Conservation (phyloP, 495 filamentous ascomycete genomes). For the Xylaria cubensis region DNA sequence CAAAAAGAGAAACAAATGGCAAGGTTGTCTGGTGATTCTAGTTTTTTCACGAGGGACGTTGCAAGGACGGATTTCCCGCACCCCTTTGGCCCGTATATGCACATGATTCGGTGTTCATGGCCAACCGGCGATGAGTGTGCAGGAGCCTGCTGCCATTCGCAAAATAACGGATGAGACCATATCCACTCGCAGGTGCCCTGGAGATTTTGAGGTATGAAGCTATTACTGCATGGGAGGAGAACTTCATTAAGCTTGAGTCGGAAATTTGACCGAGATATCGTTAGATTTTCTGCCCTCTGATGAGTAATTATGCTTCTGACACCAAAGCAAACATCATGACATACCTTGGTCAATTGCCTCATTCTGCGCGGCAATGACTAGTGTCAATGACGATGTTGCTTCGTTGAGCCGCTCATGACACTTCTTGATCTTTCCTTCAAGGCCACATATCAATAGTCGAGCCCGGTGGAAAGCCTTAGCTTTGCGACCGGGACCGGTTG, state of each 20-base stretch:
- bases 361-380: constrained; percentile 16
- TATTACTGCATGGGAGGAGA: constrained; percentile 14
- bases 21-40: constrained; percentile 8
- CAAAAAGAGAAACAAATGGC: constrained; percentile 22
- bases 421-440: constrained; percentile 17
- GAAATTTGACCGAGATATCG: constrained; percentile 10
- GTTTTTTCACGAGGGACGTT: constrained; percentile 15
- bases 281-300: constrained; percentile 15
- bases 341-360: constrained; percentile 12
- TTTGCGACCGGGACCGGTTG: background rate
- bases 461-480: background rate
- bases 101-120: constrained; percentile 14
- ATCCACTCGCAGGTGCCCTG: constrained; percentile 26
- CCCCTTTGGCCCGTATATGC: constrained; percentile 26
- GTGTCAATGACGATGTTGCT: constrained; percentile 11
- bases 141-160: constrained; percentile 9
- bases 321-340: background rate
- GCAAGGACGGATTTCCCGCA: constrained; percentile 27
- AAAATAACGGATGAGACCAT: constrained; percentile 14
- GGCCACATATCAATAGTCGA: constrained; percentile 4
- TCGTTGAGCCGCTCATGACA: constrained; percentile 18
- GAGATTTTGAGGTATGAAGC: constrained; percentile 24
- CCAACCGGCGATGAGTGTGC: background rate
- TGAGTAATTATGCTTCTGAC: background rate
- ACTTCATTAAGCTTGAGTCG: constrained; percentile 13